These are phyloP conservation scores for Sporothrix luriei DNA, from an alignment of 2,329 filamentous ascomycete genomes.

Conservation along the genomic window DNA sequence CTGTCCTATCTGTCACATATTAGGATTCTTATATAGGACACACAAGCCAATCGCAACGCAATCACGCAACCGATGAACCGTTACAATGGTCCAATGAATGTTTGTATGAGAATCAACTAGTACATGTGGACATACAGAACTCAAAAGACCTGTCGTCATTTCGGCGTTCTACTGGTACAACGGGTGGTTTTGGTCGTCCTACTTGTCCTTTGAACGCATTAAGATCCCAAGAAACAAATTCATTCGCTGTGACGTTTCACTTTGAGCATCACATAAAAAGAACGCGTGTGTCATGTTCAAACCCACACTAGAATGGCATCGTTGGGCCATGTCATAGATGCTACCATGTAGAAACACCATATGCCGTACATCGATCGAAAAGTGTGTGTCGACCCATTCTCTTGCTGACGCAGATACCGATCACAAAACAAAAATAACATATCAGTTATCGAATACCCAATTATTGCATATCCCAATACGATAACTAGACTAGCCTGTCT, in stretches of 20 bases:
- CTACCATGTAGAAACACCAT: not conserved
- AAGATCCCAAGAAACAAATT: not conserved
- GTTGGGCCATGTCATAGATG: not conserved
- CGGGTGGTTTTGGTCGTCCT: not conserved
- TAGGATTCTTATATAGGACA: slow-evolving; percentile 6
- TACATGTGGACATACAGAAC: not conserved
- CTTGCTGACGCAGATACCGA: not conserved
- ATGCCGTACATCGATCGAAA: not conserved
- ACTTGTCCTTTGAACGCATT: not conserved
- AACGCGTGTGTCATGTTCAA: too few relatives aligned
- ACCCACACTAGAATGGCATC: not conserved
- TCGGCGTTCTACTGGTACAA: not conserved
- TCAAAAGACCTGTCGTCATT: not conserved
- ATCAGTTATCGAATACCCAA: not conserved
- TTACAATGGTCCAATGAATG: not conserved
- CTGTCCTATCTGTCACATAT: not conserved
- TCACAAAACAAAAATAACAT: not conserved
- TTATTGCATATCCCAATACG: not conserved
- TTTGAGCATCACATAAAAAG: too few relatives aligned
- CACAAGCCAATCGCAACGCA: not conserved
- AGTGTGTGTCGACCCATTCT: not conserved
- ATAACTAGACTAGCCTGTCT: not conserved
- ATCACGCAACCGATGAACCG: not conserved
- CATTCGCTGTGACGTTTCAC: too few relatives aligned
- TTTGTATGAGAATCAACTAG: not conserved